These are phyloP conservation scores for Luvunga scandens DNA, from an alignment of 345 rosid genomes.

Conservation along the genomic window DNA sequence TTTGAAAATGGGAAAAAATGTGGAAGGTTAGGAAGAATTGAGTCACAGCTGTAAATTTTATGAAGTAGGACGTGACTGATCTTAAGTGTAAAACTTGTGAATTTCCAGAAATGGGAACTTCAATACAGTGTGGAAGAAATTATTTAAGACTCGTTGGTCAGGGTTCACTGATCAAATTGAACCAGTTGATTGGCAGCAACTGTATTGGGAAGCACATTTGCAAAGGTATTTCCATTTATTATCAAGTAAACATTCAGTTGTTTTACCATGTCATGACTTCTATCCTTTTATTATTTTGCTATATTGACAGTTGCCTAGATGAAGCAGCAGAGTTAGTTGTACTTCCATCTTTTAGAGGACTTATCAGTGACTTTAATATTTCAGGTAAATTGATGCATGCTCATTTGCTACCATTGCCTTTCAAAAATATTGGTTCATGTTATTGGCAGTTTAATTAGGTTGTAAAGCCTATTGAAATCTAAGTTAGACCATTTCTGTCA, in stretches of 20 bases:
- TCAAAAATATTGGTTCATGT: neutral
- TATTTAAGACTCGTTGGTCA: slow-evolving; percentile 75
- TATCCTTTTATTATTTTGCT: neutral
- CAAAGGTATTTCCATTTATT: slow-evolving; percentile 47
- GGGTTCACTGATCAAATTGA: slow-evolving; percentile 22
- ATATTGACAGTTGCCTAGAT: slow-evolving; percentile 73
- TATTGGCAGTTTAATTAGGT: neutral
- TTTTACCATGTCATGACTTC: neutral
- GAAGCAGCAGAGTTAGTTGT: slow-evolving; percentile 71
- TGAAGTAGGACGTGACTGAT: neutral
- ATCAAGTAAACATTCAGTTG: slow-evolving; percentile 5
- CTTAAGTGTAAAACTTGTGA: slow-evolving; percentile 3
- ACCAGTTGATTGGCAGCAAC: slow-evolving; percentile 64
- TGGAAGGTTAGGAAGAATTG: slow-evolving; percentile 40
- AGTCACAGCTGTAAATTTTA: neutral
- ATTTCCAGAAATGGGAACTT: slow-evolving; percentile 46
- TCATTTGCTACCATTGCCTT: neutral
- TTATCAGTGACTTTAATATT: slow-evolving; percentile 45
- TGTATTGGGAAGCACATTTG: slow-evolving; percentile 82
- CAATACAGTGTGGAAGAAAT: slow-evolving; percentile 51
- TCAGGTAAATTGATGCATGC: slow-evolving; percentile 45
- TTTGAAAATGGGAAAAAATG: slow-evolving; percentile 55
- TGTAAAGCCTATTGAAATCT: neutral
- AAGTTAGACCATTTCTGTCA: neutral
- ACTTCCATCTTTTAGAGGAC: slow-evolving; percentile 63